Evolutionary conservation across 2,329 filamentous ascomycete genomes (phyloP).

Genomic region (Pyrenophora tritici-repentis): DNA sequence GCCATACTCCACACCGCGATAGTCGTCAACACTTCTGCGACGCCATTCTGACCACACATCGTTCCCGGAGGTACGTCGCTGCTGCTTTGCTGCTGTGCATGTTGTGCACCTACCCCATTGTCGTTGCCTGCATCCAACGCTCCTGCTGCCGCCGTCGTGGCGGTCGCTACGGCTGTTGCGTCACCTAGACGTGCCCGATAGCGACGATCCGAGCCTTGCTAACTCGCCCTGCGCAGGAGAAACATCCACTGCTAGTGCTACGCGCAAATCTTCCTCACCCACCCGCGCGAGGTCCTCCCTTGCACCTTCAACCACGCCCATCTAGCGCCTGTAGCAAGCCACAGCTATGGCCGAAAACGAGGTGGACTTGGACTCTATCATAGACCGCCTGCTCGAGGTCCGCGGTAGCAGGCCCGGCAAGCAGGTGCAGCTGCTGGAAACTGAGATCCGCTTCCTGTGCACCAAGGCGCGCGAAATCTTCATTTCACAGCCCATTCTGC

Average conservation of each 20-base stretch:
- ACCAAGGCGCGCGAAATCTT: slow-evolving; percentile 99
- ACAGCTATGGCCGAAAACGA: slow-evolving; percentile 78
- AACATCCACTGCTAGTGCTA: slow-evolving; percentile 21
- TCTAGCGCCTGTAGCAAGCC: slow-evolving; percentile 41
- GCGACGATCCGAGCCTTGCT: slow-evolving; percentile 22
- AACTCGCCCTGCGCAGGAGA: slow-evolving; percentile 25
- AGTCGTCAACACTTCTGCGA: slow-evolving; percentile 25
- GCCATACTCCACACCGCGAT: slow-evolving; percentile 43
- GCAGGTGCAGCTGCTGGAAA: slow-evolving; percentile 95
- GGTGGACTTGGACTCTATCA: slow-evolving; percentile 98
- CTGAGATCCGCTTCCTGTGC: slow-evolving; percentile 95
- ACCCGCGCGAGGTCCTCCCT: slow-evolving; percentile 45
- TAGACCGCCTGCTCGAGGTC: slow-evolving; percentile 96
- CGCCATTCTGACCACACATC: slow-evolving; percentile 25
- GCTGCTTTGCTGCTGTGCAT: neutral
- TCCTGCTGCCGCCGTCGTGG: slow-evolving; percentile 17
- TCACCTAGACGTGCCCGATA: slow-evolving; percentile 17
- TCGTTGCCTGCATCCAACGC: slow-evolving; percentile 14
- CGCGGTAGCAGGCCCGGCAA: slow-evolving; percentile 97
- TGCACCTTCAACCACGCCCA: slow-evolving; percentile 31
- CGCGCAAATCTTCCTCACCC: slow-evolving; percentile 33
- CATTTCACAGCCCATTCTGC: slow-evolving; percentile 96
- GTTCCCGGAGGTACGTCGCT: slow-evolving; percentile 40
- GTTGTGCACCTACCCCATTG: slow-evolving; percentile 7
- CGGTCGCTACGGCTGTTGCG: slow-evolving; percentile 10